phyloP scores from a whole-genome alignment of 352 stramenopile genomes.

The Pythium periplocum region DNA sequence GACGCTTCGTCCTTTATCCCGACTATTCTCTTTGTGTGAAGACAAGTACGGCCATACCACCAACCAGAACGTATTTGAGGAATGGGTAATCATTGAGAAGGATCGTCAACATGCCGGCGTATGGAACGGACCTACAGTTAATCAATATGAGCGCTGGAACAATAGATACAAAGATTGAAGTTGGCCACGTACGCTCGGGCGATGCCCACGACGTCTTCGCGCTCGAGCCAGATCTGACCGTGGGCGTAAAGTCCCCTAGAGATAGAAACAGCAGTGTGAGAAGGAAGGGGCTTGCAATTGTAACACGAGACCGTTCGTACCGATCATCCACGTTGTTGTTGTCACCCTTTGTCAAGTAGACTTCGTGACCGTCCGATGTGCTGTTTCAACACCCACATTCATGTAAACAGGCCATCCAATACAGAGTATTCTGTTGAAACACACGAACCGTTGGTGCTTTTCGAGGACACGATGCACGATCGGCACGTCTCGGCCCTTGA shows the following conservation, averaged over 20 bases:
- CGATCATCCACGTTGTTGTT: slow-evolving; percentile 99
- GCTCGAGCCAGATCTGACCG: slow-evolving; percentile 97
- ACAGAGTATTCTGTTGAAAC: background rate
- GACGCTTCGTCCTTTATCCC: background rate
- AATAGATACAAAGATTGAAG: background rate
- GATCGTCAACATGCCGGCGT: slow-evolving; percentile 99
- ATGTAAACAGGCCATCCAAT: background rate
- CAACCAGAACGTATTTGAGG: slow-evolving; percentile 90
- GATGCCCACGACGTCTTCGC: slow-evolving; percentile 97
- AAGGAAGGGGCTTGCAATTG: slow-evolving; percentile 2
- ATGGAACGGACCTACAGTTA: slow-evolving; percentile 87
- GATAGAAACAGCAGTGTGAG: slow-evolving; percentile 2
- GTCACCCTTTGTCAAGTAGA: slow-evolving; percentile 99
- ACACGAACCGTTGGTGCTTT: slow-evolving; percentile 86
- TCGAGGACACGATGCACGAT: slow-evolving; percentile 99
- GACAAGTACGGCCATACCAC: slow-evolving; percentile 72
- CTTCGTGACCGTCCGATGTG: slow-evolving; percentile 81
- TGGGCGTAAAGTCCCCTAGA: slow-evolving; percentile 94
- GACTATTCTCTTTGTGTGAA: slow-evolving; percentile 75
- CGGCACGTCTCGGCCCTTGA: slow-evolving; percentile 98
- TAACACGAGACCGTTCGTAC: slow-evolving; percentile 15
- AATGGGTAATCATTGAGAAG: slow-evolving; percentile 98
- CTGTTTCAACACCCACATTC: slow-evolving; percentile 22
- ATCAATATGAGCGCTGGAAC: background rate
- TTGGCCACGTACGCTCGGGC: slow-evolving; percentile 75